Percentiles rank a stretch among this genome's conserved stretches.
Evolutionary conservation across 2,329 filamentous ascomycete species (phyloP).

Genomic region (Tolypocladium paradoxum): DNA sequence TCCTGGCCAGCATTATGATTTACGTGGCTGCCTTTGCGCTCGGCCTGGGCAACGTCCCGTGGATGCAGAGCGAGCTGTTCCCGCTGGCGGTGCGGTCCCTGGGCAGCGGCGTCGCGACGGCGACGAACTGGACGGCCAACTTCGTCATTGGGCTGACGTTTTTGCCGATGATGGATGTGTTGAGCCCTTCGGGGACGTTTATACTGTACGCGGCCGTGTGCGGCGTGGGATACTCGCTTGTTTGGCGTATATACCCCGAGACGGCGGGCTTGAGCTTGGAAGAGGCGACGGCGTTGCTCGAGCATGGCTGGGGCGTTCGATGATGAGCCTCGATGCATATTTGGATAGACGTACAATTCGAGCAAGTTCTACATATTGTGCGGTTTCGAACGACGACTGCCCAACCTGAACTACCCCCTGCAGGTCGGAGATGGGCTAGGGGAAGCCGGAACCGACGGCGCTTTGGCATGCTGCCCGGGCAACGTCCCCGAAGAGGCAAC

Average conservation of each 20-base stretch:
- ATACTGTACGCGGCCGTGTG: conserved; percentile 68
- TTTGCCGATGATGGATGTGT: conserved; percentile 68
- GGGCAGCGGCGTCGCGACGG: conserved; percentile 63
- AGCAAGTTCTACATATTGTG: neutral
- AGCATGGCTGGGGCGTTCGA: conserved; percentile 61
- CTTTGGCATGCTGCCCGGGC: too few relatives aligned
- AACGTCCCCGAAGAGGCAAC: too few relatives aligned
- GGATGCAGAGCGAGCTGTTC: conserved; percentile 93
- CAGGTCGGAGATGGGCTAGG: too few relatives aligned
- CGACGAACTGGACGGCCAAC: conserved; percentile 80
- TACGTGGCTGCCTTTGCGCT: conserved; percentile 82
- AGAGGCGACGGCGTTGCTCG: conserved; percentile 62
- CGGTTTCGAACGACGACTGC: neutral
- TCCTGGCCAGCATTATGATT: conserved; percentile 66
- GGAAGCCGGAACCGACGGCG: too few relatives aligned
- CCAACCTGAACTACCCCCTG: too few relatives aligned
- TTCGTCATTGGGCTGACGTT: conserved; percentile 81
- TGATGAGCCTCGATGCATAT: conserved; percentile 13
- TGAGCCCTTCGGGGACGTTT: conserved; percentile 71
- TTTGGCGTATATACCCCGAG: conserved; percentile 76
- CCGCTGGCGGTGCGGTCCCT: conserved; percentile 63
- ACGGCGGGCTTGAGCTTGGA: conserved; percentile 74
- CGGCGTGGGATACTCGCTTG: conserved; percentile 50
- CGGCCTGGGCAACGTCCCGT: conserved; percentile 84
- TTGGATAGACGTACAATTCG: neutral